phyloP scores from a whole-genome alignment of 1,139 yeast genomes.

The Wickerhamiella infanticola region DNA sequence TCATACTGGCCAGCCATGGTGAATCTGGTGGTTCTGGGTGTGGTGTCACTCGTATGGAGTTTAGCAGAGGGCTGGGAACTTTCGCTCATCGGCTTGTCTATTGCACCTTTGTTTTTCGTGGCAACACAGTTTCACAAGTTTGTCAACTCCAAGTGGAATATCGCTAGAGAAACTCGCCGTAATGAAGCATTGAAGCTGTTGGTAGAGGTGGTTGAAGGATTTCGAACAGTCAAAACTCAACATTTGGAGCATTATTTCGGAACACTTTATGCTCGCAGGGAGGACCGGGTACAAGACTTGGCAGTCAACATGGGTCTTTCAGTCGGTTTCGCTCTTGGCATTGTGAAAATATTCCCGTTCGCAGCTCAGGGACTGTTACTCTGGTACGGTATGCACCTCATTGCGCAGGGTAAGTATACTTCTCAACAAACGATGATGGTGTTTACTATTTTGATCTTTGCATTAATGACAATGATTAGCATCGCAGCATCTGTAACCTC shows the following conservation, averaged over 20 bases:
- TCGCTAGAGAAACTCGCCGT: conserved; percentile 40
- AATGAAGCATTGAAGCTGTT: conserved; percentile 36
- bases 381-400: conserved; percentile 61
- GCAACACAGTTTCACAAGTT: conserved; percentile 39
- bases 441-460: conserved; percentile 55
- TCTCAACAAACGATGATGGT: conserved; percentile 49
- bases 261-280: conserved; percentile 23
- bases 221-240: conserved; percentile 47
- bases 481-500: conserved; percentile 56
- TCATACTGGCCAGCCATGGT: conserved; percentile 41
- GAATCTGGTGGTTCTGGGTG: conserved; percentile 38
- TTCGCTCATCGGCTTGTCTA: conserved; percentile 61
- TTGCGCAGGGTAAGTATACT: conserved; percentile 40
- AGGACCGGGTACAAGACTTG: conserved; percentile 15
- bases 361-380: conserved; percentile 54
- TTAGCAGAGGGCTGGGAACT: conserved; percentile 72
- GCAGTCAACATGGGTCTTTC: conserved; percentile 20
- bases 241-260: conserved; percentile 37
- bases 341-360: conserved; percentile 38
- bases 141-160: conserved; percentile 40
- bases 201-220: conserved; percentile 44
- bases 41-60: conserved; percentile 64
- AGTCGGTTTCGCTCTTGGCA: conserved; percentile 45
- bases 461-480: conserved; percentile 47
- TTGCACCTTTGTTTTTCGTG: conserved; percentile 46